Percentiles rank a stretch among this genome's conserved stretches.
phyloP scores from a whole-genome alignment of 176 grass and related monocot species.

The Thalia dealbata region DNA sequence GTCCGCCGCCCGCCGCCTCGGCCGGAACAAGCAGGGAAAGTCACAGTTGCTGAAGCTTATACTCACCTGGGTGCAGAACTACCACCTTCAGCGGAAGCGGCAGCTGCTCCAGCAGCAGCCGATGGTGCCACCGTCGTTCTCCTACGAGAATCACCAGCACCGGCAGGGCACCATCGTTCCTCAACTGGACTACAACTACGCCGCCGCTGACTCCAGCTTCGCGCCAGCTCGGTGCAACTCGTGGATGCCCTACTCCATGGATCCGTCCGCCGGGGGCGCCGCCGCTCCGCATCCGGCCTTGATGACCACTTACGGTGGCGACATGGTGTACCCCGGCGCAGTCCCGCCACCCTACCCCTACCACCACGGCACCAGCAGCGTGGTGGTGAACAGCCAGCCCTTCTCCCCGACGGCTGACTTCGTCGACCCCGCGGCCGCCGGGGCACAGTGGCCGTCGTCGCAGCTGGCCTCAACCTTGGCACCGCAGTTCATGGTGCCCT shows the following conservation, averaged over 20 bases:
- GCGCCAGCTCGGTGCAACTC: conserved; percentile 2
- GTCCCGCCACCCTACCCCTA: conserved; percentile 29
- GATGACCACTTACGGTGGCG: conserved; percentile 25
- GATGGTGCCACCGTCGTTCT: neutral
- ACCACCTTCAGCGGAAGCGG: conserved; percentile 66
- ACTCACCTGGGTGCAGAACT: conserved; percentile 84
- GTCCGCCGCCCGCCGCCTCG: conserved; percentile 54
- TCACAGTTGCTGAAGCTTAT: conserved; percentile 87
- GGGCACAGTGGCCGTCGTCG: conserved; percentile 48
- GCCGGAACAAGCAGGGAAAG: conserved; percentile 44
- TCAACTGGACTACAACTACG: conserved; percentile 6
- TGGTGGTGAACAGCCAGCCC: conserved; percentile 45
- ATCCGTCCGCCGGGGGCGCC: conserved; percentile 1
- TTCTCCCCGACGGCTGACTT: conserved; percentile 54
- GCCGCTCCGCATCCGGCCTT: conserved; percentile 18
- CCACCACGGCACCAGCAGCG: conserved; percentile 30
- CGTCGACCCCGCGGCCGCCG: conserved; percentile 24
- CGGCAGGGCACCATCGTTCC: conserved; percentile 16
- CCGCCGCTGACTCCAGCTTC: neutral
- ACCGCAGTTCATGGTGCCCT: conserved; percentile 2
- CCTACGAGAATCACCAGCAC: neutral
- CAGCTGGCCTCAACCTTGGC: conserved; percentile 20
- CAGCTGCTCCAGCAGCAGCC: conserved; percentile 6
- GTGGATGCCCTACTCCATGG: conserved; percentile 43
- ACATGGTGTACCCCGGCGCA: conserved; percentile 28